Percentiles rank a stretch among this genome's conserved stretches.
Conservation (phyloP, 2,329 filamentous ascomycete genomes). For the Xylariaceae sp. region DNA sequence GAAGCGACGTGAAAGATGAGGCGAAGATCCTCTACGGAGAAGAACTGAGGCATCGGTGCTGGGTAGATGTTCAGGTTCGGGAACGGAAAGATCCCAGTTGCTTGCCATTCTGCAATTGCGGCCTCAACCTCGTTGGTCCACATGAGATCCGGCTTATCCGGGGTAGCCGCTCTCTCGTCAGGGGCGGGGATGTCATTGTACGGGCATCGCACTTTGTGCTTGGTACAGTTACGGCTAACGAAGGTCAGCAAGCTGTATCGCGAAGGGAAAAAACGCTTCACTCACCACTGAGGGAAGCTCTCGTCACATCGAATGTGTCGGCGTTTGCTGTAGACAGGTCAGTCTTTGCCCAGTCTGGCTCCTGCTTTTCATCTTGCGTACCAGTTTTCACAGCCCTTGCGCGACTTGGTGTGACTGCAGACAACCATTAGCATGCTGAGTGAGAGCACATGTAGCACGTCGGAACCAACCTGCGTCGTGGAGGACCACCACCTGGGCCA, state of each 20-base stretch:
- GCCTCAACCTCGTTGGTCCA: conserved; percentile 84
- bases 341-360: conserved; percentile 7
- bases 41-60: conserved; percentile 65
- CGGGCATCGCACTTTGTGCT: conserved; percentile 96
- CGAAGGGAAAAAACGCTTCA: conserved; percentile 21
- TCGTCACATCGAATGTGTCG: conserved; percentile 98
- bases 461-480: conserved; percentile 57
- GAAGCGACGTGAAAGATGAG: conserved; percentile 88
- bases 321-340: conserved; percentile 58
- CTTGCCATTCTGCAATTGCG: conserved; percentile 77
- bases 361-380: conserved; percentile 28
- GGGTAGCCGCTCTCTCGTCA: conserved; percentile 57
- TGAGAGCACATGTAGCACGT: conserved; percentile 3
- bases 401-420: conserved; percentile 91
- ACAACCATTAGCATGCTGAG: conserved; percentile 18
- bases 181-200: conserved; percentile 83
- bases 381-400: conserved; percentile 97
- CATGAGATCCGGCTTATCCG: conserved; percentile 66
- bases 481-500: conserved; percentile 90
- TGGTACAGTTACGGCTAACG: conserved; percentile 91
- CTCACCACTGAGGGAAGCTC: conserved; percentile 93
- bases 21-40: conserved; percentile 74
- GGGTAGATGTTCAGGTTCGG: conserved; percentile 74
- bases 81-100: conserved; percentile 81
- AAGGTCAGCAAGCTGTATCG: conserved; percentile 6